phyloP scores from a whole-genome alignment of 2,329 filamentous ascomycete genomes.

The Xylariaceae sp. region DNA sequence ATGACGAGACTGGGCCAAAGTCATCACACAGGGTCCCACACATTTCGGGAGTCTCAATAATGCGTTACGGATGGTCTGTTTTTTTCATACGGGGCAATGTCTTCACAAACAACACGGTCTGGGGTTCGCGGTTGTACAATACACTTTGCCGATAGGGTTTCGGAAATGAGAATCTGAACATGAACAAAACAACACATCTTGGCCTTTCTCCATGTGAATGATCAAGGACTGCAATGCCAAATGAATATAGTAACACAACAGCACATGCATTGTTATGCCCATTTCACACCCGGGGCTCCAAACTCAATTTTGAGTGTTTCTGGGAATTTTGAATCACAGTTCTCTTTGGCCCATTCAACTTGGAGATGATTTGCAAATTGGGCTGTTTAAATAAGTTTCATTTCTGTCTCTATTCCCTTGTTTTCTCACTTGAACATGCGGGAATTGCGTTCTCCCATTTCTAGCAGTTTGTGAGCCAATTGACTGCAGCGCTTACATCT shows the following conservation, averaged over 20 bases:
- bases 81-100: conserved; percentile 61
- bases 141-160: conserved; percentile 61
- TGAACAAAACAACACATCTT: conserved; percentile 43
- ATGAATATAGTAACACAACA: background rate
- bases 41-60: conserved; percentile 57
- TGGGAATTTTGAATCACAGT: too few species aligned
- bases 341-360: too few species aligned
- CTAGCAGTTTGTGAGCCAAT: too few species aligned
- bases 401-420: too few species aligned
- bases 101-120: conserved; percentile 57
- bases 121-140: conserved; percentile 73
- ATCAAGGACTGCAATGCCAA: background rate
- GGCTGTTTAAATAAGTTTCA: too few species aligned
- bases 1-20: conserved; percentile 49
- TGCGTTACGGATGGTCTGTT: conserved; percentile 70
- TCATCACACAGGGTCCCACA: conserved; percentile 32
- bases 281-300: background rate
- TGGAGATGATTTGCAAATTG: too few species aligned
- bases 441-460: too few species aligned
- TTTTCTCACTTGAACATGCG: too few species aligned
- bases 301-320: too few species aligned
- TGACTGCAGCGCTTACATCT: too few species aligned
- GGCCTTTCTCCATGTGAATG: too few species aligned
- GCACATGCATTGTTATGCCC: background rate
- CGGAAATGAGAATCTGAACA: conserved; percentile 61